phyloP scores from a whole-genome alignment of 169 alveolate species.

The Babesia caballi region DNA sequence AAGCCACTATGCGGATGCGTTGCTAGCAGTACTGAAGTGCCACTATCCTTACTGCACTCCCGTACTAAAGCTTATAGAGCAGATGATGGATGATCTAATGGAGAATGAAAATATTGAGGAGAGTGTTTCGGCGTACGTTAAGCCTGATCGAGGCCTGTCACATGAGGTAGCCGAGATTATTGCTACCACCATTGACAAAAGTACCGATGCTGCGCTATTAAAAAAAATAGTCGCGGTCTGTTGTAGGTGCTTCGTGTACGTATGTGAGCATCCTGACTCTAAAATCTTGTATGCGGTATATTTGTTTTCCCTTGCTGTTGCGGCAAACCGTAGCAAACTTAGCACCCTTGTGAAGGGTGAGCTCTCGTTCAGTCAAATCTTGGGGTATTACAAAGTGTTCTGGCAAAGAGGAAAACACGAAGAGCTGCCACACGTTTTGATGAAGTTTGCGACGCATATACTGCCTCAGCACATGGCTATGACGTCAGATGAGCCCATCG shows the following conservation, averaged over 20 bases:
- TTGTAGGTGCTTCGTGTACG: constrained; percentile 6
- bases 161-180: constrained; percentile 17
- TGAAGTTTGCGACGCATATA: not conserved
- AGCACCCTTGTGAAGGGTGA: not conserved
- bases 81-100: not conserved
- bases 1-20: constrained; percentile 17
- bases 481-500: not conserved
- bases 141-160: not conserved
- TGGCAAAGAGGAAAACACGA: not conserved
- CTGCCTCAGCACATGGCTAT: constrained; percentile 13
- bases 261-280: constrained; percentile 11
- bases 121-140: not conserved
- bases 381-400: not conserved
- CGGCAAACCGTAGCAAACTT: constrained; percentile 1
- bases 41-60: not conserved
- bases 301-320: constrained; percentile 11
- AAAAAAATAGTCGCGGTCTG: not conserved
- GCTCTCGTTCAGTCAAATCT: not conserved
- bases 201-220: not conserved
- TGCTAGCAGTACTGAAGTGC: constrained; percentile 6
- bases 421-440: not conserved
- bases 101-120: not conserved
- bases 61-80: not conserved
- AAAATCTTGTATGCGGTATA: not conserved
- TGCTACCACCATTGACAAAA: not conserved